Evolutionary conservation across 139 green algal genomes (phyloP), one percentile per base, ranked within the genome.

Genomic region (Chloropicon primus): DNA sequence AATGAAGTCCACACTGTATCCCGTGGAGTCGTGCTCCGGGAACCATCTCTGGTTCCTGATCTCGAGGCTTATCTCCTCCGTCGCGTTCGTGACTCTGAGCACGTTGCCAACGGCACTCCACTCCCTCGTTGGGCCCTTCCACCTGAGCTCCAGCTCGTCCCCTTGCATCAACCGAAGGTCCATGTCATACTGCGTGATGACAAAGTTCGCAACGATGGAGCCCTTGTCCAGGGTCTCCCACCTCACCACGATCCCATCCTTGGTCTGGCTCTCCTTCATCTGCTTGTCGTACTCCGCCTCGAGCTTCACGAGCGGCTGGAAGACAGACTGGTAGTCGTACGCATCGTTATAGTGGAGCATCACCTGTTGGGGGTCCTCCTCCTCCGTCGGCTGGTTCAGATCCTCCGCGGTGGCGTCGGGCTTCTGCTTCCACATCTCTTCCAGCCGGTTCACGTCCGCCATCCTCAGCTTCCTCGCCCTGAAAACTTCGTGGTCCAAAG

Each of bases 191-290:
- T 80, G 53, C 41, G 76, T 24, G 23, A 27, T 25, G 2, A 24
- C 21, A 77, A 99, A 98, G 85, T 89, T 92, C 2, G 90, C 94
- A 25, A 97, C 75, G 10, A 17, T 17, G 1, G 84, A 80, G 73
- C 92, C 92, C 81, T 92, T 93, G 87, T 98, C 98, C 72, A 98
- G 88, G 3, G 90, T 81, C 54, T 96, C 92, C 94, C 94, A 99
- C 27, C 92, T 87, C 74, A 99, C 87, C 0, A 78, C 88, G 72
- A 98, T 92, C 76, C 90, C 89, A 27, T 96, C 89, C 17, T 90
- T 87, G 23, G 79, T 82, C 88, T 98, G 93, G 1, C 76, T 83
- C 79, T 97, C 93, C 21, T 28, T 72, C 2, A 54, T 41, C 72
- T 74, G 76, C 76, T 90, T 93, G 79, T 99, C 95, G 77, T 98